These are phyloP conservation scores for Pseudozyma flocculosa DNA, from an alignment of 1,284 basidiomycete genomes.

Conservation along the genomic window DNA sequence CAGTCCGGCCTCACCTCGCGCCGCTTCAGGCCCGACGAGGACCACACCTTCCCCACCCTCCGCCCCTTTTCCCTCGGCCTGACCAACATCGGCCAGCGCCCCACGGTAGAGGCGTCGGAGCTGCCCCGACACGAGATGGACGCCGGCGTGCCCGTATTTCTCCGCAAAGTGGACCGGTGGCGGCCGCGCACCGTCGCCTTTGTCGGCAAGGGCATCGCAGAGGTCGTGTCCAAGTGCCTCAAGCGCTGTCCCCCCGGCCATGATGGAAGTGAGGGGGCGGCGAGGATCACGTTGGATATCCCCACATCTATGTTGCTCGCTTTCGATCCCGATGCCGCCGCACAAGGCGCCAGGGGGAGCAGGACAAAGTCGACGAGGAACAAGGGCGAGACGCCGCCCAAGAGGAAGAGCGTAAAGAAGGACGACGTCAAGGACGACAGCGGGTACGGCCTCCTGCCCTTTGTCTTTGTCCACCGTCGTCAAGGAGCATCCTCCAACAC, in stretches of 20 bases:
- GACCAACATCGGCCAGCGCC: slow-evolving; percentile 26
- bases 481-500: no score
- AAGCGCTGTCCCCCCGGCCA: slow-evolving; percentile 6
- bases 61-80: slow-evolving; percentile 22
- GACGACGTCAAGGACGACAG: slow-evolving; percentile 25
- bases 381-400: no score
- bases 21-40: slow-evolving; percentile 32
- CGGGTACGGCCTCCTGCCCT: slow-evolving; percentile 26
- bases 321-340: neutral
- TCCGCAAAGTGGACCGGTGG: slow-evolving; percentile 21
- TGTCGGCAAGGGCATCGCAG: slow-evolving; percentile 35
- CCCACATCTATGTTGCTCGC: neutral
- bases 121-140: slow-evolving; percentile 25
- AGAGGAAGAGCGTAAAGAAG: slow-evolving; percentile 18
- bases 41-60: slow-evolving; percentile 17
- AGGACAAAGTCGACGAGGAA: no score
- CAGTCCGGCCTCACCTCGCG: slow-evolving; percentile 23
- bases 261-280: no score
- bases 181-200: slow-evolving; percentile 28
- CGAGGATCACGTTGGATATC: no score
- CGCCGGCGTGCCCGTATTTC: slow-evolving; percentile 24
- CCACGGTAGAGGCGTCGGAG: slow-evolving; percentile 34
- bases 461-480: slow-evolving; percentile 11
- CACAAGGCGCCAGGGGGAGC: neutral
- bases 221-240: slow-evolving; percentile 25